Evolutionary conservation across 345 rosid genomes (phyloP).

Genomic region (Limnanthes douglasii): DNA sequence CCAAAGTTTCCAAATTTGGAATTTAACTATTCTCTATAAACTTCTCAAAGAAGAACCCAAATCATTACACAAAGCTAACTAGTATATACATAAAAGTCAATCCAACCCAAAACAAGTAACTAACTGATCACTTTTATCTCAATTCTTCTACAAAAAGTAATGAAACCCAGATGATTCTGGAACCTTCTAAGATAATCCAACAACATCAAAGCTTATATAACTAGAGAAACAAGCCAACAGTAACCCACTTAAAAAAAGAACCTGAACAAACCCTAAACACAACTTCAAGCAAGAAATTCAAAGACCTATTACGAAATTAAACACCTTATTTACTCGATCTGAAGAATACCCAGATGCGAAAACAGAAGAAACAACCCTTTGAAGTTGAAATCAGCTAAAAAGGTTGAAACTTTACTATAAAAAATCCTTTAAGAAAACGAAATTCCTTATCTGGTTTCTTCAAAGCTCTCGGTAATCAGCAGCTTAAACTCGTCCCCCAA

Average conservation of each 20-base stretch:
- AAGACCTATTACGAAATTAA: neutral
- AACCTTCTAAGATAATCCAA: neutral
- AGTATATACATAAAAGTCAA: slow-evolving; percentile 6
- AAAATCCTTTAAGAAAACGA: slow-evolving; percentile 7
- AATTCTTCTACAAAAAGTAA: too few relatives aligned
- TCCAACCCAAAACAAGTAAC: slow-evolving; percentile 11
- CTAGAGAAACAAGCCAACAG: slow-evolving; percentile 7
- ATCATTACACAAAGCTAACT: slow-evolving; percentile 9
- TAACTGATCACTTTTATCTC: too few relatives aligned
- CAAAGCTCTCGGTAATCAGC: neutral
- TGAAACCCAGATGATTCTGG: too few relatives aligned
- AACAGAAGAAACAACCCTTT: slow-evolving; percentile 3
- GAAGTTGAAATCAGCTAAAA: neutral
- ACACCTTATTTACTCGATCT: slow-evolving; percentile 13
- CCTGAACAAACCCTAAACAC: slow-evolving; percentile 7
- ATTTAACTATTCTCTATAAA: neutral
- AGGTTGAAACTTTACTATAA: neutral
- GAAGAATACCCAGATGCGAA: slow-evolving; percentile 12
- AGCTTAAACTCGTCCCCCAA: neutral
- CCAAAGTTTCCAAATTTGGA: neutral
- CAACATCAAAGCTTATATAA: slow-evolving; percentile 4
- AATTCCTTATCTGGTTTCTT: slow-evolving; percentile 1
- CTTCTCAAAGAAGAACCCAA: slow-evolving; percentile 6
- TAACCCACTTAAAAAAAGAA: slow-evolving; percentile 1
- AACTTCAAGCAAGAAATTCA: neutral